A percentile compares a stretch with the other conserved stretches of the same genome.
Conservation (phyloP, 805 yeast species). For the Grigorovia transvaalensis region DNA sequence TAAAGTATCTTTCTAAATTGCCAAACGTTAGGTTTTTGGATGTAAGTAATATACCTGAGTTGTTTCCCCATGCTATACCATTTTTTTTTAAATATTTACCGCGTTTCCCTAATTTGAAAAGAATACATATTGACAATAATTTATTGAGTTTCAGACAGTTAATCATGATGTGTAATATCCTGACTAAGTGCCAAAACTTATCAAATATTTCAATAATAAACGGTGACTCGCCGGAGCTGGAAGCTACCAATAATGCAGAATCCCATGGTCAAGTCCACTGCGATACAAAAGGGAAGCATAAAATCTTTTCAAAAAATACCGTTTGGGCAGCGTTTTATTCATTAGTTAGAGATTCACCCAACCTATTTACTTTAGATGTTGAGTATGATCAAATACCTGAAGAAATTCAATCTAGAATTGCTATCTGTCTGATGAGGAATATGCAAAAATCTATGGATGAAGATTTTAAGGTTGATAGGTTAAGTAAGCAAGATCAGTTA, state of each 20-base stretch:
- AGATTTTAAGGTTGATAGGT: constrained; percentile 26
- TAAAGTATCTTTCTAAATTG: constrained; percentile 41
- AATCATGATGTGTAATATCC: constrained; percentile 50
- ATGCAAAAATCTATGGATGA: constrained; percentile 50
- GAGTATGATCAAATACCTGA: constrained; percentile 54
- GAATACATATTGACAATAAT: constrained; percentile 67
- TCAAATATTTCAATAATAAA: constrained; percentile 45
- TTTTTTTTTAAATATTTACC: constrained; percentile 59
- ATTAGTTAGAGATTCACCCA: constrained; percentile 54
- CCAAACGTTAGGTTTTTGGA: constrained; percentile 64
- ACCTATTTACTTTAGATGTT: constrained; percentile 58
- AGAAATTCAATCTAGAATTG: constrained; percentile 57
- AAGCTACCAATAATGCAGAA: not conserved
- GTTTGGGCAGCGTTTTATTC: constrained; percentile 52
- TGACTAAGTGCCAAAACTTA: constrained; percentile 57
- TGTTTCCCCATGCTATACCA: constrained; percentile 54
- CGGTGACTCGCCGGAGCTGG: constrained; percentile 42
- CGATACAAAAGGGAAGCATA: not conserved
- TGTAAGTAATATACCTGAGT: constrained; percentile 53
- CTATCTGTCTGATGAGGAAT: constrained; percentile 72
- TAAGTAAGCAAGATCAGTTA: constrained; percentile 42
- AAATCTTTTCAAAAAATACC: constrained; percentile 1
- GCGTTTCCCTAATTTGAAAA: constrained; percentile 46
- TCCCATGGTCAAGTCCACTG: not conserved
- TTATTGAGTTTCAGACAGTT: constrained; percentile 46